A percentile compares a stretch with the other conserved stretches of the same genome.
Conservation (phyloP, 2,329 filamentous ascomycete species). For the Colletotrichum melonis region DNA sequence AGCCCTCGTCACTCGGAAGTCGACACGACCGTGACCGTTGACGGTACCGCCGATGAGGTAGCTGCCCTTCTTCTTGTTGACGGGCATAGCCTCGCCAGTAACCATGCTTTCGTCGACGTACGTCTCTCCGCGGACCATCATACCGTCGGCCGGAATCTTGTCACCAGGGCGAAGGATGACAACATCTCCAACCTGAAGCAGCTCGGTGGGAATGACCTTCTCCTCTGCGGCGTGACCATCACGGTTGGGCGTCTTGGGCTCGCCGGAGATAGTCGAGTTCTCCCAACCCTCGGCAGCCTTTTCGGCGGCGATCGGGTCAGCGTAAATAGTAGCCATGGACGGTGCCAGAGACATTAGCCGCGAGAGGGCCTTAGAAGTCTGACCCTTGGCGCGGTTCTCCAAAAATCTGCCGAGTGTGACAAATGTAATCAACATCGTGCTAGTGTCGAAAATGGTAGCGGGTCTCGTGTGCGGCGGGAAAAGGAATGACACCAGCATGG, state of each 20-base stretch:
- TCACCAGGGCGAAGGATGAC: slow-evolving; percentile 94
- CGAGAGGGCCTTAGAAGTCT: slow-evolving; percentile 94
- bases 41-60: slow-evolving; percentile 92
- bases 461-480: slow-evolving; percentile 83
- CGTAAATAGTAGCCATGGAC: slow-evolving; percentile 96
- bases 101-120: slow-evolving; percentile 99
- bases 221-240: slow-evolving; percentile 79
- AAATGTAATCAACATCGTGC: slow-evolving; percentile 98
- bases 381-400: slow-evolving; percentile 94
- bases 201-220: slow-evolving; percentile 88
- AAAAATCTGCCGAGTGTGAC: slow-evolving; percentile 91
- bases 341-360: slow-evolving; percentile 95
- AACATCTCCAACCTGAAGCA: slow-evolving; percentile 93
- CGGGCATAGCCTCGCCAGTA: slow-evolving; percentile 95
- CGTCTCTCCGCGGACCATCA: slow-evolving; percentile 87
- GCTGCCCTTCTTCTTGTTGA: slow-evolving; percentile 86
- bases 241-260: slow-evolving; percentile 56
- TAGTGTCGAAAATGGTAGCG: slow-evolving; percentile 94
- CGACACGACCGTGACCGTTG: slow-evolving; percentile 90
- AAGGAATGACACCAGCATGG: slow-evolving; percentile 85
- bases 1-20: slow-evolving; percentile 91
- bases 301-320: slow-evolving; percentile 91
- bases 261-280: slow-evolving; percentile 49
- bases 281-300: slow-evolving; percentile 89
- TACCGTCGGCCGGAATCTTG: slow-evolving; percentile 94